Base-by-base conservation (phyloP, 2,329 filamentous ascomycete genomes). In the Colletotrichum orchidophilum region DNA sequence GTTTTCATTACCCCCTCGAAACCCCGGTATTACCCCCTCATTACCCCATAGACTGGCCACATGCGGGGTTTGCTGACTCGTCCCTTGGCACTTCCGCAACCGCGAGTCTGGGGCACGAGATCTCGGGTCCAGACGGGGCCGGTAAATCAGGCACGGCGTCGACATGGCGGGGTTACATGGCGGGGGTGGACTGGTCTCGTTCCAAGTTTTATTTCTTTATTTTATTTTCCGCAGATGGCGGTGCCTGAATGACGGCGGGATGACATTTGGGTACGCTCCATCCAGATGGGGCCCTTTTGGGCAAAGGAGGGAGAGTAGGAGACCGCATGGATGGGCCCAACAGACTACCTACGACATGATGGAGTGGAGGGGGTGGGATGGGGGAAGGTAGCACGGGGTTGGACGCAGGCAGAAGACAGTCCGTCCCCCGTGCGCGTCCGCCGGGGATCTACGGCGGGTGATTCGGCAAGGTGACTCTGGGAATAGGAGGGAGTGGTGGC, bases 1-100 rank as follows among this genome's bases (percentile, higher is more conserved):
- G 68, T 71, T 71, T 71, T 57, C 68, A 71, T 71, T 71, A 71
- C 68, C 68, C 68, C 68, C 33, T 71, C 63, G 27, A 71, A 71
- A 71, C 68, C 68, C 68, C 63, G 33, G 50, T 68, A 71, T 71
- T 71, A 71, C 67, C 67, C 67, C 67, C 67, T 66, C 67, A 70
- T 70, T 70, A 70, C 68, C 68, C 68, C 68, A 71, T 71, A 71
- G 46, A 53, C 68, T 71, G 68, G 58, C 64, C 64, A 68, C 68
- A 67, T 71, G 68, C 68, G 64, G 68, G 68, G 68, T 58, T 61
- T 31, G 59, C 58, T 71, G 68, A 71, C 68, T 71, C 68, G 68
- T 67, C 58, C 62, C 68, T 67, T 71, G 63, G 64, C 64, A 46
- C 26, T 54, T 29, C 31, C 46, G 46, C 59, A 62, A 53, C 63